These are phyloP conservation scores for Russula abietina DNA, from an alignment of 768 basidiomycete species.

Conservation along the genomic window DNA sequence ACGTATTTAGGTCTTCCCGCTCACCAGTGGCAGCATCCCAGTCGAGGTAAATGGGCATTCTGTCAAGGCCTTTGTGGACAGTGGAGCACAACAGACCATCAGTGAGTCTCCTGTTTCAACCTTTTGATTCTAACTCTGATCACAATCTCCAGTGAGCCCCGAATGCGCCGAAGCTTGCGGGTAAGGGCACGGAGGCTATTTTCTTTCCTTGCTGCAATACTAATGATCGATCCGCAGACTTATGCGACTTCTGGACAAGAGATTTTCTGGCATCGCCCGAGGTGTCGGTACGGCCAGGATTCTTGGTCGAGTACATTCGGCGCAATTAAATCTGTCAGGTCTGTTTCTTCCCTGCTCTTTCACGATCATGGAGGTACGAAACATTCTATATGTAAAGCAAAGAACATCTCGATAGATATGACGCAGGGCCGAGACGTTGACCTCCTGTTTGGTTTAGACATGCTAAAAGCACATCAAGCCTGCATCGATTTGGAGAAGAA, in stretches of 20 bases:
- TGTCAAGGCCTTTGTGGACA: slow-evolving; percentile 96
- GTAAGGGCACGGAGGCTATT: slow-evolving; percentile 37
- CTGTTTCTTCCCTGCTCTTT: slow-evolving; percentile 84
- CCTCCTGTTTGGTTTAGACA: slow-evolving; percentile 96
- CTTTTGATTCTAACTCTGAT: slow-evolving; percentile 9
- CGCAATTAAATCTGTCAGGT: slow-evolving; percentile 84
- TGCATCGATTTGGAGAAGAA: slow-evolving; percentile 90
- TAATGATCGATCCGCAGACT: slow-evolving; percentile 43
- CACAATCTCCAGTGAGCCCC: slow-evolving; percentile 63
- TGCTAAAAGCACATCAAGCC: slow-evolving; percentile 96
- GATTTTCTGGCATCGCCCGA: slow-evolving; percentile 82
- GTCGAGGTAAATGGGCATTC: slow-evolving; percentile 89
- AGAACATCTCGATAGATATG: neutral
- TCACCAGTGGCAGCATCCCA: slow-evolving; percentile 51
- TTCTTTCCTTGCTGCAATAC: slow-evolving; percentile 7
- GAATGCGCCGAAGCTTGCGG: slow-evolving; percentile 89
- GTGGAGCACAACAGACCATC: slow-evolving; percentile 94
- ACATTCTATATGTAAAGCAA: neutral
- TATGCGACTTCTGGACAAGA: slow-evolving; percentile 87
- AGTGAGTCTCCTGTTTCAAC: slow-evolving; percentile 49
- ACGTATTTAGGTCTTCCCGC: neutral
- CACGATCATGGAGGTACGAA: slow-evolving; percentile 84
- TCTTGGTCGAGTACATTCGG: slow-evolving; percentile 88
- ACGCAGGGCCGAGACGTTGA: slow-evolving; percentile 82
- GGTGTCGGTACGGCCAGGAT: slow-evolving; percentile 96